Evolutionary conservation across 2,329 filamentous ascomycete species (phyloP).

Genomic region (Fusarium sp.): DNA sequence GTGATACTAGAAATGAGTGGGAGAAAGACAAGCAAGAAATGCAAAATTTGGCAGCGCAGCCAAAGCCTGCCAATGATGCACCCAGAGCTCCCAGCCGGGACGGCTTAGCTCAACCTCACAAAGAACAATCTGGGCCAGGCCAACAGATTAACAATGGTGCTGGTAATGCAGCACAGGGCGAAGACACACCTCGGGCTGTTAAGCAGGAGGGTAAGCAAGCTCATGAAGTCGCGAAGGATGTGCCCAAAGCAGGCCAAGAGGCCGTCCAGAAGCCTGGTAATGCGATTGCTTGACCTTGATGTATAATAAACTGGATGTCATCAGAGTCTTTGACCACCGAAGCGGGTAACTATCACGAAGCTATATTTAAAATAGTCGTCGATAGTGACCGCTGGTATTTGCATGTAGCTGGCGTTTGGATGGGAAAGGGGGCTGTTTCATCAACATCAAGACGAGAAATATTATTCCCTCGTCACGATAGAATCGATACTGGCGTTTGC

Average conservation of each 20-base stretch:
- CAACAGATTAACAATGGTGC: slow-evolving; percentile 14
- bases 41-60: slow-evolving; percentile 65
- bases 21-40: slow-evolving; percentile 88
- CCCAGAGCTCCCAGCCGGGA: slow-evolving; percentile 32
- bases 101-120: slow-evolving; percentile 25
- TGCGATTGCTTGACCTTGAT: slow-evolving; percentile 28
- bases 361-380: slow-evolving; percentile 2
- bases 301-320: slow-evolving; percentile 40
- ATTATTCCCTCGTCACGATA: background rate
- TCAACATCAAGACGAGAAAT: slow-evolving; percentile 9
- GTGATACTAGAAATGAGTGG: slow-evolving; percentile 82
- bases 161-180: slow-evolving; percentile 22
- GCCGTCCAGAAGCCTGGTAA: slow-evolving; percentile 21
- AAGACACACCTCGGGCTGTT: slow-evolving; percentile 10
- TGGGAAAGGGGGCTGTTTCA: slow-evolving; percentile 29
- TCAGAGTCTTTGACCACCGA: slow-evolving; percentile 8
- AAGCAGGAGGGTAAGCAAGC: slow-evolving; percentile 25
- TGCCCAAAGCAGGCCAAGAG: slow-evolving; percentile 12
- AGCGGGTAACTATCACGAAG: slow-evolving; percentile 3
- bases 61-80: slow-evolving; percentile 24
- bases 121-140: slow-evolving; percentile 24
- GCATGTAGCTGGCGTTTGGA: slow-evolving; percentile 42
- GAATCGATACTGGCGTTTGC: background rate
- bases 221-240: slow-evolving; percentile 17
- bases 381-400: slow-evolving; percentile 3